Evolutionary conservation across 768 basidiomycete genomes (phyloP).

Genomic region (Boletus pseudo-olivaceus): DNA sequence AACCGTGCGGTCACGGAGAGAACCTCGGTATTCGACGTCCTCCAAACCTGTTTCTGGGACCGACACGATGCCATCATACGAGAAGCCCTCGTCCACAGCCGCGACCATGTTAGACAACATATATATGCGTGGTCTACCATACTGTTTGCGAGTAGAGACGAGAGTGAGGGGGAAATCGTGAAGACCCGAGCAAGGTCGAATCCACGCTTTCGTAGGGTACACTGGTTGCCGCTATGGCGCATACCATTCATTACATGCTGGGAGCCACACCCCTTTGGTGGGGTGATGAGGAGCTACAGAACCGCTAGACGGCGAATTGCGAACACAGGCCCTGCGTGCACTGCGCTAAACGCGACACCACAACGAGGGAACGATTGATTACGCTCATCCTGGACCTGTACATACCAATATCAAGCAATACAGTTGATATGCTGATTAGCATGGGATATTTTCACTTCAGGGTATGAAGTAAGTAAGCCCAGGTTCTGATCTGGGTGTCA

Average conservation of each 20-base stretch:
- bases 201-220: neutral
- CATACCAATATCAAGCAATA: neutral
- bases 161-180: neutral
- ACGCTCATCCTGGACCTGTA: neutral
- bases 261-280: neutral
- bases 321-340: neutral
- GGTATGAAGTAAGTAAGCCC: no score
- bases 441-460: neutral
- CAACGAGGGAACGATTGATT: neutral
- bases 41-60: conserved; percentile 12
- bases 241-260: neutral
- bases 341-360: neutral
- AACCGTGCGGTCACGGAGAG: neutral
- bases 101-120: neutral
- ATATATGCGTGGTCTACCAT: neutral
- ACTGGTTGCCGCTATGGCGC: neutral
- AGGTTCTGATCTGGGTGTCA: no score
- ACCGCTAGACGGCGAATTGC: neutral
- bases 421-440: neutral
- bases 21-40: neutral
- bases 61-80: conserved; percentile 8
- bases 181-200: neutral
- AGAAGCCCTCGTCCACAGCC: neutral
- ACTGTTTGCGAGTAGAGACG: neutral
- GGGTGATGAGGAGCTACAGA: neutral